phyloP scores from a whole-genome alignment of 2,329 filamentous ascomycete genomes.

The Cladosporium sp. region DNA sequence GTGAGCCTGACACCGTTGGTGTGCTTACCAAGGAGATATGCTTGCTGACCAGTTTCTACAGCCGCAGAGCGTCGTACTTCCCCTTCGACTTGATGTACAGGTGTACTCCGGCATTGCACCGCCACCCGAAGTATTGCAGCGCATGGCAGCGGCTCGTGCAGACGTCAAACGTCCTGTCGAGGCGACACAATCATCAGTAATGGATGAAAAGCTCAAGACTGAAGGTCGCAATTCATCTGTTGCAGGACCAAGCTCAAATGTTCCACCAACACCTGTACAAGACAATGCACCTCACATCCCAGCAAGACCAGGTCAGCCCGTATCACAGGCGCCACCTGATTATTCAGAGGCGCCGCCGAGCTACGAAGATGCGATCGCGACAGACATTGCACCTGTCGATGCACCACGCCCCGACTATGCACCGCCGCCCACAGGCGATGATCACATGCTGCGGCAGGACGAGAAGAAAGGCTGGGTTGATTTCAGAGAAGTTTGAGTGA shows the following conservation, averaged over 20 bases:
- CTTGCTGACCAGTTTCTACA: conserved; percentile 17
- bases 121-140: conserved; percentile 71
- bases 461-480: conserved; percentile 20
- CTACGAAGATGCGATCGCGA: conserved; percentile 90
- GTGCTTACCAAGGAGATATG: neutral
- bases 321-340: conserved; percentile 5
- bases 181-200: neutral
- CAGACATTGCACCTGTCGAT: conserved; percentile 71
- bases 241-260: conserved; percentile 8
- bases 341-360: conserved; percentile 85
- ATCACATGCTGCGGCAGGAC: conserved; percentile 22
- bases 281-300: conserved; percentile 7
- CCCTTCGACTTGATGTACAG: conserved; percentile 74
- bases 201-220: conserved; percentile 28
- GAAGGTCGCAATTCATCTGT: conserved; percentile 26
- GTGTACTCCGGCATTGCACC: conserved; percentile 88
- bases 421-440: conserved; percentile 40
- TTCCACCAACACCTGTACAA: neutral
- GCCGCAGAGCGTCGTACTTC: conserved; percentile 70
- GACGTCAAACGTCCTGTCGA: conserved; percentile 23
- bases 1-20: conserved; percentile 21
- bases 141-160: conserved; percentile 48
- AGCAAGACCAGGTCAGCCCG: conserved; percentile 14
- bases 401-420: conserved; percentile 68
- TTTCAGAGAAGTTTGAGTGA: conserved; percentile 12